Conservation (phyloP, 2,329 filamentous ascomycete species). For the Phaeosphaeria sp. region DNA sequence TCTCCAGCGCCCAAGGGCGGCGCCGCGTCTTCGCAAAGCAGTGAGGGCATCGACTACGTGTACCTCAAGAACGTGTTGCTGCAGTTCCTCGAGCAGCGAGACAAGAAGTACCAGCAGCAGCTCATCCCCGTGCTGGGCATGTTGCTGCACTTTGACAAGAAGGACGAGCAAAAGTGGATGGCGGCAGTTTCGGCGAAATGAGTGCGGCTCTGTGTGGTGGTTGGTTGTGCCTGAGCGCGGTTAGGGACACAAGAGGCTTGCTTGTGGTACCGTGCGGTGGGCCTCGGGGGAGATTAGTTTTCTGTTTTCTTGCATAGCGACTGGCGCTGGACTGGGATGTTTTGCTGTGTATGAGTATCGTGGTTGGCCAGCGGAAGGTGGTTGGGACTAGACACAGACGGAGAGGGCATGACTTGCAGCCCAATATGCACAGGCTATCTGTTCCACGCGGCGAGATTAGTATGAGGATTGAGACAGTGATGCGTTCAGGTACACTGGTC, state of each 20-base stretch:
- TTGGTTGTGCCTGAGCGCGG: background rate
- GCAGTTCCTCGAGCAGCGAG: slow-evolving; percentile 82
- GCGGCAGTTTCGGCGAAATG: slow-evolving; percentile 67
- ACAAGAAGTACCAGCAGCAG: slow-evolving; percentile 76
- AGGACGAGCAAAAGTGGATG: slow-evolving; percentile 87
- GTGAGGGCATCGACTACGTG: slow-evolving; percentile 60
- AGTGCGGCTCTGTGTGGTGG: slow-evolving; percentile 22
- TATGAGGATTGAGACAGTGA: background rate
- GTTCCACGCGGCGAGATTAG: background rate
- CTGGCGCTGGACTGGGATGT: slow-evolving; percentile 6
- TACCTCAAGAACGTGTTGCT: slow-evolving; percentile 83
- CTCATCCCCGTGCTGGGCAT: slow-evolving; percentile 79
- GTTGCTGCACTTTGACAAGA: slow-evolving; percentile 77
- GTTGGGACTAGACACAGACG: background rate
- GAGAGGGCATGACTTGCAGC: slow-evolving; percentile 1
- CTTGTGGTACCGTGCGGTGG: slow-evolving; percentile 5
- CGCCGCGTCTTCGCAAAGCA: slow-evolving; percentile 29
- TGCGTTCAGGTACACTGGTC: background rate
- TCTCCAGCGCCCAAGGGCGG: slow-evolving; percentile 55
- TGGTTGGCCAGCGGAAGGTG: background rate
- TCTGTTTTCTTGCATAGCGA: slow-evolving; percentile 17
- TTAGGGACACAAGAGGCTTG: background rate
- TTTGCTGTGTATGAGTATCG: slow-evolving; percentile 8
- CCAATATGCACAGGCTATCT: background rate
- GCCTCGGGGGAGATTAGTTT: background rate